Base-by-base conservation (phyloP, 345 rosid genomes). In the Citrus mangshanensis region DNA sequence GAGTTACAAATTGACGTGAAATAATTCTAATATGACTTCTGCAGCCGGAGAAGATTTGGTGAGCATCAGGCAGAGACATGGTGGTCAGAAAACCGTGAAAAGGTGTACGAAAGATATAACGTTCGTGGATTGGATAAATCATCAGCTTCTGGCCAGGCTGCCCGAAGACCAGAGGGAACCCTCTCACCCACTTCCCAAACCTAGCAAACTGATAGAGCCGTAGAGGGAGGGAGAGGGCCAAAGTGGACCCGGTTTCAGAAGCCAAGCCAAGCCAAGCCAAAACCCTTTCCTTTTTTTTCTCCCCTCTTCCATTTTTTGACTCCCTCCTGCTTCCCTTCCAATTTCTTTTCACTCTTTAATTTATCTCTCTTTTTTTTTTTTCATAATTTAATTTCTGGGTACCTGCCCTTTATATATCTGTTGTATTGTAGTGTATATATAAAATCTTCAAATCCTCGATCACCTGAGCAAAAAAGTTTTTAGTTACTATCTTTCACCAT, bases 41-140 rank as follows among this genome's bases (percentile, higher is more conserved):
- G 88, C 89, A 94, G 97, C 81, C 97, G 97, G 77, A 87, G 94
- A 88, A 93, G 94, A 87, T 96, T 93, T 70, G 93, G 88, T 28
- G 99, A 96, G 89, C 97, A 96, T 69, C 97, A 96, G 80, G 99
- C 98, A 12, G 95, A 94, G 84, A 84, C 87, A 1, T 96, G 99
- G 98, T 96, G 99, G 99, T 91, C 95, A 16, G 98, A 96, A 88
- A 96, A 96, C 74, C 97, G 98, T 0, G 97, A 91, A 70, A 94
- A 84, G 85, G 98, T 96, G 68, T 93, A 93, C n/a, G 94, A 90
- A 73, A 86, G 81, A 81, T 93, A 94, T 83, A 93, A 93, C 68
- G 95, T 96, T 37, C 89, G 92, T 1, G 95, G 92, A 69, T 82
- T 94, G 8, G 97, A 96, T 58, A 93, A 88, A 80, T 72, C 92